A percentile compares a stretch with the other conserved stretches of the same genome.
Conservation (phyloP, 805 yeast genomes). For the Candida montana region DNA sequence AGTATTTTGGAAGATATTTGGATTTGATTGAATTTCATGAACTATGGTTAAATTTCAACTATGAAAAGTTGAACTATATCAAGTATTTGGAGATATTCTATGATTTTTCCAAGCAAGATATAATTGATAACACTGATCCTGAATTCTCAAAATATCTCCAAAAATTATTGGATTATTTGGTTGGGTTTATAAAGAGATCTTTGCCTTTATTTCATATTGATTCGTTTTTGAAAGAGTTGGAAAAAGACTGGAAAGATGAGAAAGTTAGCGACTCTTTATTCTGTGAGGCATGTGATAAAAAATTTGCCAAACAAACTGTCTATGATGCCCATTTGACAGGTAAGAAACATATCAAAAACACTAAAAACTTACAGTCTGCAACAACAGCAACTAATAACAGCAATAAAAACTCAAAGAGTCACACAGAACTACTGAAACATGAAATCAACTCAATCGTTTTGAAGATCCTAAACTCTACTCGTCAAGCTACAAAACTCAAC, state of each 20-base stretch:
- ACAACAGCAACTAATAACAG: neutral
- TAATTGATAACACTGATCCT: slow-evolving; percentile 16
- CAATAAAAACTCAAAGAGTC: slow-evolving; percentile 15
- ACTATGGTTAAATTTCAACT: slow-evolving; percentile 43
- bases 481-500: slow-evolving; percentile 50
- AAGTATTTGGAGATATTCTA: slow-evolving; percentile 46
- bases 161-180: slow-evolving; percentile 45
- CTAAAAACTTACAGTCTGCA: slow-evolving; percentile 9
- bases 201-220: slow-evolving; percentile 45
- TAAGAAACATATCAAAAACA: slow-evolving; percentile 64
- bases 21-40: slow-evolving; percentile 52
- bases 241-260: slow-evolving; percentile 12
- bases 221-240: slow-evolving; percentile 17
- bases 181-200: slow-evolving; percentile 39
- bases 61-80: slow-evolving; percentile 36
- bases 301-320: slow-evolving; percentile 59
- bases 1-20: slow-evolving; percentile 57
- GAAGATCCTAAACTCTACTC: slow-evolving; percentile 23
- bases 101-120: slow-evolving; percentile 29
- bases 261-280: slow-evolving; percentile 30
- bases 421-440: slow-evolving; percentile 32
- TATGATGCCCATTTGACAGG: slow-evolving; percentile 67
- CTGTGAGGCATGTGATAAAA: slow-evolving; percentile 61
- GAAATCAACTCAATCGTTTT: slow-evolving; percentile 27
- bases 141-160: slow-evolving; percentile 33